Conservation (phyloP, 2,329 filamentous ascomycete species). For the Pseudogymnoascus sp. region DNA sequence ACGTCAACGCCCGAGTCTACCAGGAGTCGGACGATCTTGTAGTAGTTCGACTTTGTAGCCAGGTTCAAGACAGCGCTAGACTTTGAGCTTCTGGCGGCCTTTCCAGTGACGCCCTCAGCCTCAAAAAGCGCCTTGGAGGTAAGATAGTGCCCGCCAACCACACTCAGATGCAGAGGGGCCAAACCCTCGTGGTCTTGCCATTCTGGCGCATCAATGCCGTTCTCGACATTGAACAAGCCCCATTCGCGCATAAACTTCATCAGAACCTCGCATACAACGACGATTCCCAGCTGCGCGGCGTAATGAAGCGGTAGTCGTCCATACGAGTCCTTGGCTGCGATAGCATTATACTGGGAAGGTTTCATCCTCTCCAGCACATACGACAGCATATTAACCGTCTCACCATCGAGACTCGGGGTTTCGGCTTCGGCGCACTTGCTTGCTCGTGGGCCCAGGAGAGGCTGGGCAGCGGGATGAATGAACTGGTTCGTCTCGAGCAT, state of each 20-base stretch:
- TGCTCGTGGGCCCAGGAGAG: conserved; percentile 52
- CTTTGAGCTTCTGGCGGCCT: conserved; percentile 42
- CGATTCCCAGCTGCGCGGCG: conserved; percentile 88
- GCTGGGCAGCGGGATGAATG: conserved; percentile 70
- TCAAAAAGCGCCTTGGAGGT: conserved; percentile 77
- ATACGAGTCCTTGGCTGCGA: conserved; percentile 66
- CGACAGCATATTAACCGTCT: conserved; percentile 61
- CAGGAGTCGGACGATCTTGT: conserved; percentile 75
- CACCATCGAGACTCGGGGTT: conserved; percentile 61
- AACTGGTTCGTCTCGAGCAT: conserved; percentile 41
- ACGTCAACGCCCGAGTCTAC: conserved; percentile 87
- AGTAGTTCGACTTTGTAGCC: conserved; percentile 81
- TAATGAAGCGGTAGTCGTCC: conserved; percentile 86
- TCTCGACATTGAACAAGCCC: conserved; percentile 74
- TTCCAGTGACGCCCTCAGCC: conserved; percentile 57
- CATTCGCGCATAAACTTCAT: conserved; percentile 85
- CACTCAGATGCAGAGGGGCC: conserved; percentile 83
- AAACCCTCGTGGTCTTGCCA: conserved; percentile 94
- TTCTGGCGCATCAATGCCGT: conserved; percentile 76
- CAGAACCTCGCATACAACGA: conserved; percentile 79
- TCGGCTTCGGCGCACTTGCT: conserved; percentile 61
- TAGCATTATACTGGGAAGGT: conserved; percentile 57
- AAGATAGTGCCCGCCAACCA: conserved; percentile 81
- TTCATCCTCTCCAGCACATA: conserved; percentile 61
- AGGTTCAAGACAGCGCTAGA: conserved; percentile 83